These are phyloP conservation scores for Nigrograna mackinnonii DNA, from an alignment of 2,329 filamentous ascomycete genomes.

Conservation along the genomic window DNA sequence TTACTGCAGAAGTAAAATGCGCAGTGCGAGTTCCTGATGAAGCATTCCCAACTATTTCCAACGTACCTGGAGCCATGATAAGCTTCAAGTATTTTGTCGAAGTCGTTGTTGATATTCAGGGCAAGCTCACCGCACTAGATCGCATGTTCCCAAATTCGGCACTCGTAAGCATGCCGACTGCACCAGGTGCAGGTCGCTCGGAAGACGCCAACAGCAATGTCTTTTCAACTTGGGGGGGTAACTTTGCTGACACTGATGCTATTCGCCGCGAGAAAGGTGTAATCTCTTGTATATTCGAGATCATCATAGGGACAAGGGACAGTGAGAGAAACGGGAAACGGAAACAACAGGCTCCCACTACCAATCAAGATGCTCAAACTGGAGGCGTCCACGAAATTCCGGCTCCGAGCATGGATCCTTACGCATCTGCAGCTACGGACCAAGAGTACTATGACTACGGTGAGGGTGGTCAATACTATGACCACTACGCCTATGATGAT, in stretches of 20 bases:
- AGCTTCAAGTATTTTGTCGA: constrained; percentile 94
- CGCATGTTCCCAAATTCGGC: constrained; percentile 62
- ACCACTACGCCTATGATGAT: constrained; percentile 32
- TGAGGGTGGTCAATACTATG: constrained; percentile 33
- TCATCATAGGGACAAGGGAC: constrained; percentile 85
- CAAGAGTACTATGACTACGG: constrained; percentile 35
- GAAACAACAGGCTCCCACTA: constrained; percentile 31
- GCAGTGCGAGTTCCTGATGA: constrained; percentile 87
- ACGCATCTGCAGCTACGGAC: constrained; percentile 15
- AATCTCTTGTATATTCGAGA: constrained; percentile 83
- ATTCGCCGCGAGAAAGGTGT: constrained; percentile 89
- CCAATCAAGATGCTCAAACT: constrained; percentile 11
- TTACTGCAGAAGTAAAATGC: constrained; percentile 79
- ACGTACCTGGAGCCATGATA: constrained; percentile 90
- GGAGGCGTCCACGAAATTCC: constrained; percentile 24
- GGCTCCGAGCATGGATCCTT: constrained; percentile 13
- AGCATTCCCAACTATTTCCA: constrained; percentile 86
- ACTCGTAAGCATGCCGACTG: constrained; percentile 52
- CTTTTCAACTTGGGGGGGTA: constrained; percentile 61
- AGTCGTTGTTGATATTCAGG: constrained; percentile 88
- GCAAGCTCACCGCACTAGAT: constrained; percentile 78
- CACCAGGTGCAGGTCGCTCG: constrained; percentile 32
- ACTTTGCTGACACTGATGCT: constrained; percentile 84
- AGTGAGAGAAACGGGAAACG: constrained; percentile 60
- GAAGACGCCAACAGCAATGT: constrained; percentile 48